A percentile compares a stretch with the other conserved stretches of the same genome.
Evolutionary conservation across 2,329 filamentous ascomycete species (phyloP).

Genomic region (Erysiphe pulchra): DNA sequence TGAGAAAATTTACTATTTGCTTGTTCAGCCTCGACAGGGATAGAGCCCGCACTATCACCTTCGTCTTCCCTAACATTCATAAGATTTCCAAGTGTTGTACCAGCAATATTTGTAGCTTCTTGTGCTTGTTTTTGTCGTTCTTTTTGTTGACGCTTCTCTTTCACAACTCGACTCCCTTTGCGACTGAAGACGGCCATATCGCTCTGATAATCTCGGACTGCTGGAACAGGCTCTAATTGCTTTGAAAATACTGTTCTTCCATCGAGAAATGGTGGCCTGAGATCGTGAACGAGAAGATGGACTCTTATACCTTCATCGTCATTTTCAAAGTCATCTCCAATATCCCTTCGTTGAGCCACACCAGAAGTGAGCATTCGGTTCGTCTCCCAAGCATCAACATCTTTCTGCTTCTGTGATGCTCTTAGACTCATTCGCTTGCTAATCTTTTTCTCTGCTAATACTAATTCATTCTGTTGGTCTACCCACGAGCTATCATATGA

Average conservation of each 20-base stretch:
- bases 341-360: conserved; percentile 69
- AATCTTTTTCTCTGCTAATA: conserved; percentile 56
- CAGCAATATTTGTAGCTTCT: conserved; percentile 77
- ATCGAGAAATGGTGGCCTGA: conserved; percentile 84
- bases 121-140: conserved; percentile 87
- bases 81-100: conserved; percentile 76
- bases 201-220: conserved; percentile 78
- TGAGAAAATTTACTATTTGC: conserved; percentile 59
- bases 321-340: conserved; percentile 60
- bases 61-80: conserved; percentile 90
- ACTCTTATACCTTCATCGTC: conserved; percentile 77
- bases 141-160: conserved; percentile 71
- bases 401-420: conserved; percentile 65
- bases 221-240: conserved; percentile 81
- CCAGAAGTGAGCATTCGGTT: conserved; percentile 96
- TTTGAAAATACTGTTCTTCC: conserved; percentile 93
- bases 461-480: conserved; percentile 43
- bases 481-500: conserved; percentile 49
- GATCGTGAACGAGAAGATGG: conserved; percentile 77
- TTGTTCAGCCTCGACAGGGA: conserved; percentile 40
- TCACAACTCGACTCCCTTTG: conserved; percentile 82
- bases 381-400: conserved; percentile 95
- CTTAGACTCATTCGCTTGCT: conserved; percentile 46
- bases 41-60: conserved; percentile 66
- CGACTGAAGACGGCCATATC: conserved; percentile 97